These are phyloP conservation scores for Ophiobolus disseminans DNA, from an alignment of 2,329 filamentous ascomycete genomes.

Conservation along the genomic window DNA sequence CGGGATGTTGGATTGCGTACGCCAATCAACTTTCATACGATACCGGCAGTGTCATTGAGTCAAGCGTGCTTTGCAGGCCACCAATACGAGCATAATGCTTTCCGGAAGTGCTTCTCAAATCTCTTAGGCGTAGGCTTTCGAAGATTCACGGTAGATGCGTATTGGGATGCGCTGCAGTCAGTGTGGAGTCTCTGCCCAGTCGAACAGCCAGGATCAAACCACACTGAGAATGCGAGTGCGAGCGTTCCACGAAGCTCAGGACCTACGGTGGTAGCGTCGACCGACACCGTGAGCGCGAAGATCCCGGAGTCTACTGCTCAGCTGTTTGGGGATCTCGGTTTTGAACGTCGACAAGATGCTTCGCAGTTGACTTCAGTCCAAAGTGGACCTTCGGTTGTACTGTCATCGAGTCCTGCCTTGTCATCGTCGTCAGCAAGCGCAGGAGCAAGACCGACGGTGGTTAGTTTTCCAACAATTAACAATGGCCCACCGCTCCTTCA, in stretches of 20 bases:
- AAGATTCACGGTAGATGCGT: slow-evolving; percentile 66
- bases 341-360: slow-evolving; percentile 18
- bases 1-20: slow-evolving; percentile 66
- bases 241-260: slow-evolving; percentile 17
- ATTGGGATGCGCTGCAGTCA: slow-evolving; percentile 64
- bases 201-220: slow-evolving; percentile 51
- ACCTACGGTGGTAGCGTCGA: slow-evolving; percentile 20
- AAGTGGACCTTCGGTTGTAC: not conserved
- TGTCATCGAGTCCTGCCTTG: slow-evolving; percentile 1
- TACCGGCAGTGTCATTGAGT: slow-evolving; percentile 63
- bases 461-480: slow-evolving; percentile 27
- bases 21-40: slow-evolving; percentile 68
- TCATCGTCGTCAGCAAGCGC: slow-evolving; percentile 13
- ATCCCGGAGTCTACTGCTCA: slow-evolving; percentile 22
- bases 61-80: slow-evolving; percentile 65
- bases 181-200: slow-evolving; percentile 69
- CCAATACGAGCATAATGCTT: slow-evolving; percentile 60
- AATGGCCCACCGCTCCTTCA: slow-evolving; percentile 48
- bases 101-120: slow-evolving; percentile 67
- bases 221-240: slow-evolving; percentile 6
- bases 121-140: slow-evolving; percentile 66
- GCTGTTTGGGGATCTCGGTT: slow-evolving; percentile 4
- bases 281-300: slow-evolving; percentile 21
- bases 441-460: slow-evolving; percentile 19
- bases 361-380: slow-evolving; percentile 8